These are phyloP conservation scores for Ceratobasidium sp. DNA, from an alignment of 1,284 basidiomycete species.

Conservation along the genomic window DNA sequence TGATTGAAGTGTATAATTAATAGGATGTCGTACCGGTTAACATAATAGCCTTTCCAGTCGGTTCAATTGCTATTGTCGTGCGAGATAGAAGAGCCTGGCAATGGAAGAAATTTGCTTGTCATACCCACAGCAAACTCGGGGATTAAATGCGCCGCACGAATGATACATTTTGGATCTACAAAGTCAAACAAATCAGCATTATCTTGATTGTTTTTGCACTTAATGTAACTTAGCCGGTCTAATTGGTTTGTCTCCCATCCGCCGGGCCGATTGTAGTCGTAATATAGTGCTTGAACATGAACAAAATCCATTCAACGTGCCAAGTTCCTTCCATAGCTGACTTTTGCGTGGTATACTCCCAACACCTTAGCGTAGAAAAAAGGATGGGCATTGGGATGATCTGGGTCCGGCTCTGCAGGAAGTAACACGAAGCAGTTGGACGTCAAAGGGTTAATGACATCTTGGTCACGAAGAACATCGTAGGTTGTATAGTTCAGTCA, in stretches of 20 bases:
- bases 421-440: conserved; percentile 56
- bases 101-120: neutral
- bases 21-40: conserved; percentile 48
- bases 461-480: conserved; percentile 55
- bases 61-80: conserved; percentile 1
- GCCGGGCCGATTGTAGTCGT: conserved; percentile 29
- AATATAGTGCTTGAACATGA: conserved; percentile 53
- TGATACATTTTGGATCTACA: conserved; percentile 24
- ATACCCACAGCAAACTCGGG: neutral
- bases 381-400: conserved; percentile 48
- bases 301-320: conserved; percentile 51
- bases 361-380: conserved; percentile 59
- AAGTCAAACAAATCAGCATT: conserved; percentile 43
- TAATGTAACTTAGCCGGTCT: neutral
- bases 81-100: neutral
- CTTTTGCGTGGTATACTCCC: conserved; percentile 56
- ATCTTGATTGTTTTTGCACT: conserved; percentile 4
- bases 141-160: conserved; percentile 27
- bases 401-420: conserved; percentile 44
- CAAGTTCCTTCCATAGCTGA: neutral
- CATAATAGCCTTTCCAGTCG: conserved; percentile 50
- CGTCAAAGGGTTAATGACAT: conserved; percentile 58
- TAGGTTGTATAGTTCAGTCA: conserved; percentile 55
- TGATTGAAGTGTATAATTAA: neutral
- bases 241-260: neutral